Conservation (phyloP, 257 asterid species). For the Nicotiana paniculata region DNA sequence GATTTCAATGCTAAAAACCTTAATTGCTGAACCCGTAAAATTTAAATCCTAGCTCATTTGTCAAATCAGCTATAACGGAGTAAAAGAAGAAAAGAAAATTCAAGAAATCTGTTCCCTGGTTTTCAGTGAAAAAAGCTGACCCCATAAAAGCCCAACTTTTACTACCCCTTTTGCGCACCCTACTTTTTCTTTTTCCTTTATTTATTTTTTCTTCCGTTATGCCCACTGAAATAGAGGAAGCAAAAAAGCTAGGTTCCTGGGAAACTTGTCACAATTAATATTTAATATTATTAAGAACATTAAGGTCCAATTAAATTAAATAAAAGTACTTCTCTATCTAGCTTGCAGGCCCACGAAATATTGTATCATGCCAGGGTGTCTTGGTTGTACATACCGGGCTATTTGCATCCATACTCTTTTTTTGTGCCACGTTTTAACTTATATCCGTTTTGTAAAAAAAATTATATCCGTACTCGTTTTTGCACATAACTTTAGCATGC, state of each 20-base stretch:
- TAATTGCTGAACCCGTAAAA: too few species aligned
- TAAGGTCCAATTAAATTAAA: conserved; percentile 9
- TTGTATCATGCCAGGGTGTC: conserved; percentile 43
- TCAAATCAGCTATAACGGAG: conserved; percentile 19
- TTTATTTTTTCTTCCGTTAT: conserved; percentile 16
- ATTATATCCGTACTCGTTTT: too few species aligned
- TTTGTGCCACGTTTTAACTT: too few species aligned
- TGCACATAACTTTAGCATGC: too few species aligned
- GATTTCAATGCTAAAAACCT: too few species aligned
- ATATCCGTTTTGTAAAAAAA: too few species aligned
- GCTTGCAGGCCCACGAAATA: conserved; percentile 12
- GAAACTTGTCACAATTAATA: conserved; percentile 29
- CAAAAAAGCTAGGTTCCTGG: conserved; percentile 36
- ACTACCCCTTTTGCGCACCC: conserved; percentile 12
- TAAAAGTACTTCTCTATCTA: conserved; percentile 16
- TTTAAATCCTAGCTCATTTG: too few species aligned
- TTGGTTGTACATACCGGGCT: conserved; percentile 14
- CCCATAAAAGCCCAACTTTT: conserved; percentile 41
- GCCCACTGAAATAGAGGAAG: conserved; percentile 19
- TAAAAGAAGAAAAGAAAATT: conserved; percentile 17
- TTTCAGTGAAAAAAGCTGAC: conserved; percentile 37
- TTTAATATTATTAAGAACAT: not conserved
- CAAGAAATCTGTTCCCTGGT: conserved; percentile 27
- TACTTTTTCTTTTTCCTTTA: not conserved
- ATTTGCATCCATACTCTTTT: too few species aligned